phyloP scores from a whole-genome alignment of 768 basidiomycete genomes.

The Boletus sp. region DNA sequence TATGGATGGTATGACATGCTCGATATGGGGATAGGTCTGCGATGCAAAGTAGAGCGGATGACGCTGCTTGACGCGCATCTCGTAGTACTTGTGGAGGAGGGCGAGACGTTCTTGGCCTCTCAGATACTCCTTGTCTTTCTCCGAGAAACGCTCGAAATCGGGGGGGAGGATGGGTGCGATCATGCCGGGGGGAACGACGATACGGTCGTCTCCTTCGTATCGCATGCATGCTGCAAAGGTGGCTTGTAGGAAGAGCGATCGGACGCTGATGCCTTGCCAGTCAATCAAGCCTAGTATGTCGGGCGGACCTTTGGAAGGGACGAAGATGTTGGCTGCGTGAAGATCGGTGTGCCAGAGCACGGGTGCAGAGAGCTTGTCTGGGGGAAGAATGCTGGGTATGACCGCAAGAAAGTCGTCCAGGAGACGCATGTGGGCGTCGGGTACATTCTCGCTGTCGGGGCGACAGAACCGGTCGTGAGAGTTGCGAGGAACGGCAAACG shows the following conservation, averaged over 20 bases:
- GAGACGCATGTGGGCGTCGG: constrained; percentile 6
- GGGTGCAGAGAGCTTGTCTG: constrained; percentile 2
- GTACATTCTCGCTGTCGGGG: not conserved
- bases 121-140: not conserved
- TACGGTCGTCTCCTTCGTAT: constrained; percentile 6
- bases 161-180: not conserved
- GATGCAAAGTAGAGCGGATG: not conserved
- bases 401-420: constrained; percentile 11
- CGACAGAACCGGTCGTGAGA: not conserved
- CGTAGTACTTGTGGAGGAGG: constrained; percentile 6
- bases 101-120: constrained; percentile 2
- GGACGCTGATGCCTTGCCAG: constrained; percentile 15
- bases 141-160: not conserved
- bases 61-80: not conserved
- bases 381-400: not conserved
- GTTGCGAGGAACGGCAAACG: not conserved
- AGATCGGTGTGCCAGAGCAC: constrained; percentile 17
- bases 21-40: not conserved
- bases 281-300: constrained; percentile 14
- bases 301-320: constrained; percentile 1
- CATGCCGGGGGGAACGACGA: not conserved
- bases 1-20: not conserved
- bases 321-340: constrained; percentile 13
- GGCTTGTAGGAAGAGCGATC: constrained; percentile 15
- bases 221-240: constrained; percentile 1